Evolutionary conservation across 1,284 basidiomycete species (phyloP).

Genomic region (Rugosomyces carneus): DNA sequence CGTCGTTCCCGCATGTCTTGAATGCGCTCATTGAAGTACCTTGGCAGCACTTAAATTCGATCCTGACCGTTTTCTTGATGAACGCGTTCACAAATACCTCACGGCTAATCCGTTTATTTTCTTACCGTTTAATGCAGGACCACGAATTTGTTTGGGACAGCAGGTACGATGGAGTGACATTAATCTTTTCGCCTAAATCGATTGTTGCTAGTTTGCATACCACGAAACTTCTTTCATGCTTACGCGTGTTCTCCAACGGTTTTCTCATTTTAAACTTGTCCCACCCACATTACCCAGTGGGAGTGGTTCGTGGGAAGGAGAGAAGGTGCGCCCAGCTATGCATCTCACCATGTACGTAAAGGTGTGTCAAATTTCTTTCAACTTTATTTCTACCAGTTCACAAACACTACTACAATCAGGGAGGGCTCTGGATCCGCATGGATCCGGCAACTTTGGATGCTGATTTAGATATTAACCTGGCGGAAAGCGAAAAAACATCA

Average conservation of each 20-base stretch:
- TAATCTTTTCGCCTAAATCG: neutral
- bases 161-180: constrained; percentile 27
- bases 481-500: neutral
- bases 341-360: constrained; percentile 41
- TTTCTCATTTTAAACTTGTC: constrained; percentile 38
- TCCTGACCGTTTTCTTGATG: constrained; percentile 54
- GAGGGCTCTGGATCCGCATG: constrained; percentile 3
- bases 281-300: constrained; percentile 30
- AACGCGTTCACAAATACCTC: constrained; percentile 44
- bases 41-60: constrained; percentile 25
- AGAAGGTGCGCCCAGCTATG: constrained; percentile 28
- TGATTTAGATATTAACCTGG: neutral
- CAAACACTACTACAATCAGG: neutral
- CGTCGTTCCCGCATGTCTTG: neutral
- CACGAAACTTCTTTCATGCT: constrained; percentile 36
- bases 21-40: neutral
- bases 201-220: constrained; percentile 28
- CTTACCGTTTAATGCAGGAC: constrained; percentile 55
- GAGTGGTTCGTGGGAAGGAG: constrained; percentile 24
- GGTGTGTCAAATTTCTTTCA: constrained; percentile 17
- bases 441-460: neutral
- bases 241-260: constrained; percentile 38
- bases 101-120: constrained; percentile 55
- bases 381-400: neutral
- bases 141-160: constrained; percentile 56